Percentiles rank a stretch among this genome's conserved stretches.
phyloP scores from a whole-genome alignment of 2,329 filamentous ascomycete species.

The Alternaria sp. region DNA sequence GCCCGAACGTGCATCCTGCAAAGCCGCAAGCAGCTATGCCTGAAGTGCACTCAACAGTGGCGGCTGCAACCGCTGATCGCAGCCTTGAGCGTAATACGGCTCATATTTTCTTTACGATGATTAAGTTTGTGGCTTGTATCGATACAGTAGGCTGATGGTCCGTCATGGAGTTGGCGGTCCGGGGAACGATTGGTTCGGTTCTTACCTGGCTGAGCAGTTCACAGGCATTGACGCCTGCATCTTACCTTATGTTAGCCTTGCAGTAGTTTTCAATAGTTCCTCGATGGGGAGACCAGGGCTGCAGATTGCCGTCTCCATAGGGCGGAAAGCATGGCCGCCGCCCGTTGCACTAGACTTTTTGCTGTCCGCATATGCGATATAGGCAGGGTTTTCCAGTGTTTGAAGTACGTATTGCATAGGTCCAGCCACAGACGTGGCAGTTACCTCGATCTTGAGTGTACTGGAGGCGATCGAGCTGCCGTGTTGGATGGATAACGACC shows the following conservation, averaged over 20 bases:
- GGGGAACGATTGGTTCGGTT: constrained; percentile 16
- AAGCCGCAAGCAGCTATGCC: constrained; percentile 14
- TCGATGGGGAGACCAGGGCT: constrained; percentile 4
- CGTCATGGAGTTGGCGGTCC: not conserved
- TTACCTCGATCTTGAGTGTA: not conserved
- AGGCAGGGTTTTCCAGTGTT: constrained; percentile 1
- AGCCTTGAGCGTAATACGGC: constrained; percentile 8
- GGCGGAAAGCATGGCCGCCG: constrained; percentile 5
- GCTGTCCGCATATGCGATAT: constrained; percentile 5
- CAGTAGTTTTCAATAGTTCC: constrained; percentile 18
- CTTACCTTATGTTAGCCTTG: constrained; percentile 12
- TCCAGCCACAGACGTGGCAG: constrained; percentile 10
- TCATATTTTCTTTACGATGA: constrained; percentile 24
- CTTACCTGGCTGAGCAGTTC: constrained; percentile 3
- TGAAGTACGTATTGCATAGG: not conserved
- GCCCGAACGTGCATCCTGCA: constrained; percentile 27
- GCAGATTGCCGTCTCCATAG: constrained; percentile 8
- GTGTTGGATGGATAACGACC: constrained; percentile 3
- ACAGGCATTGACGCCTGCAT: constrained; percentile 7
- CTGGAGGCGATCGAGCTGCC: not conserved
- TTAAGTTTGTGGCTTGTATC: constrained; percentile 22
- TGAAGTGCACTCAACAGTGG: constrained; percentile 8
- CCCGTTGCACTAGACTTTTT: constrained; percentile 7
- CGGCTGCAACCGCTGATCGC: constrained; percentile 21
- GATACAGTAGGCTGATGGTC: constrained; percentile 10